Conservation (phyloP, 2,329 filamentous ascomycete species). For the Rhynchosporium agropyri region DNA sequence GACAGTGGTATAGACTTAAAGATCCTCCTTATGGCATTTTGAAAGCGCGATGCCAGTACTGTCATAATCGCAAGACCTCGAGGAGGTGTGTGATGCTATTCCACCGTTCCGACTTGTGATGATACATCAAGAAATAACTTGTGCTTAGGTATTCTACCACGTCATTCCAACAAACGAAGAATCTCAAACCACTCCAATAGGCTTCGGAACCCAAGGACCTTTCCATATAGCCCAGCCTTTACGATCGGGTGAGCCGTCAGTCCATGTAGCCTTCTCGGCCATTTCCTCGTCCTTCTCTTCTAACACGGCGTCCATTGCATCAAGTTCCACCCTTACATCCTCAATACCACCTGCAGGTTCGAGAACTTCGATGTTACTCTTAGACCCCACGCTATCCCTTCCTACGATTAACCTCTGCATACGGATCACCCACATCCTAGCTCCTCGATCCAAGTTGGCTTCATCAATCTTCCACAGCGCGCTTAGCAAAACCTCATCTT, state of each 20-base stretch:
- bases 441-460: not conserved
- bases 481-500: constrained; percentile 32
- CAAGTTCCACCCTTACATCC: constrained; percentile 32
- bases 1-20: no score
- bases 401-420: constrained; percentile 48
- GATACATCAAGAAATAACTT: no score
- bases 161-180: not conserved
- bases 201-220: constrained; percentile 31
- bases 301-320: constrained; percentile 32
- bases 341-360: constrained; percentile 21
- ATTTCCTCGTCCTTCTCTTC: constrained; percentile 25
- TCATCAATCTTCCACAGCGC: constrained; percentile 34
- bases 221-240: constrained; percentile 49
- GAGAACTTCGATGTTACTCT: not conserved
- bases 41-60: no score
- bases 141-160: not conserved
- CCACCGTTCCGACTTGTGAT: no score
- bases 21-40: no score
- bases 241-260: constrained; percentile 18
- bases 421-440: constrained; percentile 41
- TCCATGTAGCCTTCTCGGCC: constrained; percentile 12
- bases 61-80: no score
- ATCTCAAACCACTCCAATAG: constrained; percentile 28
- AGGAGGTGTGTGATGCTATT: no score
- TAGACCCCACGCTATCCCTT: constrained; percentile 3